Evolutionary conservation across 441 rosid genomes (phyloP).

Genomic region (Populus hybrid): DNA sequence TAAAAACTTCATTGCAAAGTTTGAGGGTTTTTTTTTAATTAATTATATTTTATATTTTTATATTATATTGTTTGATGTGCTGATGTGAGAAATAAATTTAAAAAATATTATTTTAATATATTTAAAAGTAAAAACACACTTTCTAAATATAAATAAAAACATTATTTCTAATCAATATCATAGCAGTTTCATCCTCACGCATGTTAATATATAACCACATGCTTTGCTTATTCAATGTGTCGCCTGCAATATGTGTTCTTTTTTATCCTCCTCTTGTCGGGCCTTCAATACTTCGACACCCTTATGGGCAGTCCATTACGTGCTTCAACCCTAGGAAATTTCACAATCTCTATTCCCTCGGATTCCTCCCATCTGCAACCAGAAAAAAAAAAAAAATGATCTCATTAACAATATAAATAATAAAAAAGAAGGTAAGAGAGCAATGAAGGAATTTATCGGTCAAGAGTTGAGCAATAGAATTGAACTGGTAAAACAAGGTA

Average conservation of each 20-base stretch:
- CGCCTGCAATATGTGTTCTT: background rate
- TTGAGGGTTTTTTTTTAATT: too few species aligned
- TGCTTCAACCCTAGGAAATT: slow-evolving; percentile 47
- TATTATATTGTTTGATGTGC: too few species aligned
- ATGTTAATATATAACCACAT: too few species aligned
- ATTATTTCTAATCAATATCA: too few species aligned
- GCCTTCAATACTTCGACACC: slow-evolving; percentile 22
- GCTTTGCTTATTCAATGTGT: background rate
- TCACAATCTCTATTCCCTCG: slow-evolving; percentile 30
- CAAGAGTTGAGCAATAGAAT: background rate
- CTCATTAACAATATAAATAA: background rate
- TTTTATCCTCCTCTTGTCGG: too few species aligned
- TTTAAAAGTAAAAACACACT: too few species aligned
- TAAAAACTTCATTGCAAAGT: too few species aligned
- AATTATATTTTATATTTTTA: too few species aligned
- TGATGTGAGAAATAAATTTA: too few species aligned
- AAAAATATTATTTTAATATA: too few species aligned
- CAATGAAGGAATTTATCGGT: background rate
- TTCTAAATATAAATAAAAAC: too few species aligned
- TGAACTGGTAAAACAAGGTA: background rate
- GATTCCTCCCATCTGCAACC: slow-evolving; percentile 41
- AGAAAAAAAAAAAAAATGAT: background rate
- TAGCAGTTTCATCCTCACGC: too few species aligned
- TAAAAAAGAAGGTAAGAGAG: background rate
- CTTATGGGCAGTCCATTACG: slow-evolving; percentile 36